Percentiles rank a stretch among this genome's conserved stretches.
These are phyloP conservation scores for Bacterosira constricta DNA, from an alignment of 108 stramenopile genomes.

Conservation along the genomic window DNA sequence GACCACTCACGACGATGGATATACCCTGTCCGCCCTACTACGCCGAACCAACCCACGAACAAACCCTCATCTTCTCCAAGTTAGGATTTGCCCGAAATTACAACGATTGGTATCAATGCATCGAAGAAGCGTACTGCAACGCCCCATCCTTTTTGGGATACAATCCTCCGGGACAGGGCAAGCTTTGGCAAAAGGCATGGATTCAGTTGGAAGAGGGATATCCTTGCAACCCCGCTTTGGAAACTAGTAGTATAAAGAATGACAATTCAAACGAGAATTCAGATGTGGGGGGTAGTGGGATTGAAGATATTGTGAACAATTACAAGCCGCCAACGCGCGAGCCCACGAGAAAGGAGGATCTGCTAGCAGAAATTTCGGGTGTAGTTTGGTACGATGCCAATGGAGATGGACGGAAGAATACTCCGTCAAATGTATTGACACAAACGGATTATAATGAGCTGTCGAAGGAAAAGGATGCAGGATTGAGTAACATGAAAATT, in stretches of 20 bases:
- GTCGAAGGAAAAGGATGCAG: slow-evolving; percentile 15
- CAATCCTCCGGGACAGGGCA: slow-evolving; percentile 27
- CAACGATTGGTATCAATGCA: slow-evolving; percentile 41
- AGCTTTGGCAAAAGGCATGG: slow-evolving; percentile 16
- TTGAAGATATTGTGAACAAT: background rate
- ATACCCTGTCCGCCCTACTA: slow-evolving; percentile 43
- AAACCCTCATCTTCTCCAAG: slow-evolving; percentile 10
- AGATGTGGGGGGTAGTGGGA: background rate
- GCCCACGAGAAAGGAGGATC: background rate
- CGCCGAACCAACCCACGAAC: slow-evolving; percentile 15
- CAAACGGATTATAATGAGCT: slow-evolving; percentile 3
- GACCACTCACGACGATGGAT: background rate
- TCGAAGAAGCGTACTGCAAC: slow-evolving; percentile 31
- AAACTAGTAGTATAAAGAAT: background rate
- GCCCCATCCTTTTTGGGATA: slow-evolving; percentile 36
- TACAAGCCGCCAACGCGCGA: background rate
- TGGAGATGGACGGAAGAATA: slow-evolving; percentile 24
- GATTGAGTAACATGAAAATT: slow-evolving; percentile 12
- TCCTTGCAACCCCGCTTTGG: slow-evolving; percentile 27
- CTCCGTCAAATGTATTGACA: slow-evolving; percentile 8
- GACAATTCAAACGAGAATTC: background rate
- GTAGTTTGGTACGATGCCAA: slow-evolving; percentile 38
- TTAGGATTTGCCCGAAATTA: slow-evolving; percentile 15
- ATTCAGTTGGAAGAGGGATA: slow-evolving; percentile 10
- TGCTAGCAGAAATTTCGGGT: slow-evolving; percentile 10